Evolutionary conservation across 768 basidiomycete species (phyloP).

Genomic region (Termitomyces sp.): DNA sequence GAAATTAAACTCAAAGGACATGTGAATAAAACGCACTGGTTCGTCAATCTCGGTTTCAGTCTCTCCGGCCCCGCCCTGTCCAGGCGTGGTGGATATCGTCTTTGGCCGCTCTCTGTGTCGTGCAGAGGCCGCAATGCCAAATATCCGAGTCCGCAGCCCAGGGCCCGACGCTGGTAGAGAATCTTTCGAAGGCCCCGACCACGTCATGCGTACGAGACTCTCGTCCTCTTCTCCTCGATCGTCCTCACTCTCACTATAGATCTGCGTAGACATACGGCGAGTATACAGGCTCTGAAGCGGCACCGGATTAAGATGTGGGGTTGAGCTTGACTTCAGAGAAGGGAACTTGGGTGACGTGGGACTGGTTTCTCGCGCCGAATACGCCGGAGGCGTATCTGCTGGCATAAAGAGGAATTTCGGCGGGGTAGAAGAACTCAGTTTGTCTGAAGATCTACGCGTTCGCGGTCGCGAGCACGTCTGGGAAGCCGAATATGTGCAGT

Average conservation of each 20-base stretch:
- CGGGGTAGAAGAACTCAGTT: constrained; percentile 9
- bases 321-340: constrained; percentile 20
- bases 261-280: constrained; percentile 19
- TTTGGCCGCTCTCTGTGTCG: constrained; percentile 34
- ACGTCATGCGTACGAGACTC: constrained; percentile 26
- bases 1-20: neutral
- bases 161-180: neutral
- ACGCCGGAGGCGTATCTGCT: constrained; percentile 20
- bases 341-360: constrained; percentile 14
- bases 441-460: constrained; percentile 5
- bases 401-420: constrained; percentile 20
- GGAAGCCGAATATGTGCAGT: neutral
- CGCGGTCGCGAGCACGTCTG: constrained; percentile 2
- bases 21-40: constrained; percentile 45
- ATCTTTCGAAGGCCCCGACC: constrained; percentile 10
- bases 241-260: constrained; percentile 26
- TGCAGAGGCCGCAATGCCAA: constrained; percentile 18
- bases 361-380: constrained; percentile 14
- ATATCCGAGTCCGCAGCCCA: constrained; percentile 29
- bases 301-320: constrained; percentile 19
- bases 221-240: constrained; percentile 24
- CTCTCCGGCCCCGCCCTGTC: constrained; percentile 61
- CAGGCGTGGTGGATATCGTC: constrained; percentile 62
- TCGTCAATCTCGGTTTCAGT: constrained; percentile 80
- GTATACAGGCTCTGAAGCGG: constrained; percentile 10